Evolutionary conservation across 768 basidiomycete species (phyloP), one percentile per base, ranked within the genome.

Genomic region (Pholiota molesta): DNA sequence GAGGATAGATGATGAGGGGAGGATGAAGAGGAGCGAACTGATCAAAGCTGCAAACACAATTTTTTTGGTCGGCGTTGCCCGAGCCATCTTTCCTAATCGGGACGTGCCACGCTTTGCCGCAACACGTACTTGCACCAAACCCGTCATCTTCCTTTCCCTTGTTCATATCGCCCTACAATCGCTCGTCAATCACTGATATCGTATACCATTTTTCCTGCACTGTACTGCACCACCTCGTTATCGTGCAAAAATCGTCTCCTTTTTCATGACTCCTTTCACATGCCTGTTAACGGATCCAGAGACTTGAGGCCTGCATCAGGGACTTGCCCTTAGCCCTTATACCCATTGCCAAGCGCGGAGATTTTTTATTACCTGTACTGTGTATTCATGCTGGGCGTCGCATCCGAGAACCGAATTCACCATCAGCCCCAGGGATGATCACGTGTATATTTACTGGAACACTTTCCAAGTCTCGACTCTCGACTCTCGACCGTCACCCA

Each of bases 11-110:
- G 65, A 58, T 72, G 68, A 60, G 65, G 68, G 65, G 64, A 66
- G 65, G 62, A 63, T 67, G 73, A 66, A 68, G 69, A 58, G 29
- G 66, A 52, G 52, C 17, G 47, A 57, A 33, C n/a, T 57, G 57
- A 64, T 57, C 55, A 63, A 57, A 52, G 68, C 65, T 31, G 31
- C 31, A 31, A 31, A 69, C 75, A 68, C 79, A 80, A 83, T 78
- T 80, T 80, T 85, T 86, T 80, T 70, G 69, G 80, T 81, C 86
- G 83, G 85, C 82, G 81, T 83, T 85, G 71, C 65, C 77, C 78
- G 78, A 78, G 65, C 4, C 69, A 74, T 74, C 66, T 69, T 57
- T 45, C 66, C 68, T 62, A 68, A 71, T 71, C 63, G 42, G 59
- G 59, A 51, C 47, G 19, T 23, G 47, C 45, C 49, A 31, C 21